Percentiles rank a stretch among this genome's conserved stretches.
phyloP scores from a whole-genome alignment of 202 grass and related monocot genomes.

The Zoysia matrella region DNA sequence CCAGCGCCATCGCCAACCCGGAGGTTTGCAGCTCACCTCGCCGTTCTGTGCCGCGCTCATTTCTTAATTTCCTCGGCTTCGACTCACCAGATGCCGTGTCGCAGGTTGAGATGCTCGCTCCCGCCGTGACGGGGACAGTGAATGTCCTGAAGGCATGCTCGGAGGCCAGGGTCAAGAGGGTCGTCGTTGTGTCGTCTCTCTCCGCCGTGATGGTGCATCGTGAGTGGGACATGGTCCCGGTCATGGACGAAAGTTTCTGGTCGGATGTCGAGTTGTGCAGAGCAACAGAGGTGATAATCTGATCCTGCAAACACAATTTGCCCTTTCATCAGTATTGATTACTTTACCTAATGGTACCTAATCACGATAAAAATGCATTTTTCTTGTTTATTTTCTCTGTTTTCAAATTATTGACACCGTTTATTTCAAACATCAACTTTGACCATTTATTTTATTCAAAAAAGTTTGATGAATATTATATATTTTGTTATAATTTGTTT shows the following conservation, averaged over 20 bases:
- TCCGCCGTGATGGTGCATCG: conserved; percentile 46
- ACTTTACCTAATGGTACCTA: neutral
- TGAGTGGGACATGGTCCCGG: conserved; percentile 40
- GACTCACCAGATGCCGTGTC: neutral
- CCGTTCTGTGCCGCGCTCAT: too few species aligned
- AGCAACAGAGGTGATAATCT: conserved; percentile 50
- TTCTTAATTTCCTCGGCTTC: neutral
- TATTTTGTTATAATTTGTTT: too few species aligned
- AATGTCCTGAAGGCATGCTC: conserved; percentile 69
- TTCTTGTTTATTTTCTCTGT: too few species aligned
- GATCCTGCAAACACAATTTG: neutral
- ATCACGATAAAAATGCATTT: neutral
- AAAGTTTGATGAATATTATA: too few species aligned
- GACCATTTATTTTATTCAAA: too few species aligned
- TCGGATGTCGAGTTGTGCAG: conserved; percentile 67
- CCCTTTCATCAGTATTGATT: neutral
- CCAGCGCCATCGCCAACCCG: conserved; percentile 46
- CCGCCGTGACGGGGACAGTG: conserved; percentile 62
- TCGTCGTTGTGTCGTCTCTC: conserved; percentile 64
- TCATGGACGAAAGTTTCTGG: conserved; percentile 73
- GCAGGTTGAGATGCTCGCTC: conserved; percentile 55
- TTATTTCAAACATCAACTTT: too few species aligned
- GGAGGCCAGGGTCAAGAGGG: conserved; percentile 62
- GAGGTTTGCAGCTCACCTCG: conserved; percentile 31
- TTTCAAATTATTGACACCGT: too few species aligned